phyloP scores from a whole-genome alignment of 352 stramenopile species.

The Phytophthora aleatoria region DNA sequence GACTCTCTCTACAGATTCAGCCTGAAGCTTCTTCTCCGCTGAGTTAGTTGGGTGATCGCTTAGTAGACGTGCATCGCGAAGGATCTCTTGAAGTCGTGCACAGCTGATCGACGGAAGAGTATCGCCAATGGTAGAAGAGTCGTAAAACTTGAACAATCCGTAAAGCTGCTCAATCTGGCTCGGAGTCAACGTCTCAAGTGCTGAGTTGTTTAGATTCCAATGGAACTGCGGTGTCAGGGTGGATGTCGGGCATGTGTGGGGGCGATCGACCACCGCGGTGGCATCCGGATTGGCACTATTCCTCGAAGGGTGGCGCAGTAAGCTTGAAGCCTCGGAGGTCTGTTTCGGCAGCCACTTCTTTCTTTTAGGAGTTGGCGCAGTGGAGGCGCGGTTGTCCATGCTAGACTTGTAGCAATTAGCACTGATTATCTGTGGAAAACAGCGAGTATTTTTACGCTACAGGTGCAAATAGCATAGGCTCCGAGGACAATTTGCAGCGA shows the following conservation, averaged over 20 bases:
- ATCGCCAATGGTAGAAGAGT: constrained; percentile 55
- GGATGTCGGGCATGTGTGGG: constrained; percentile 17
- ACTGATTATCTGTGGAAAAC: too few species aligned
- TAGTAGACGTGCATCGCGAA: constrained; percentile 45
- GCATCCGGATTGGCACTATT: not conserved
- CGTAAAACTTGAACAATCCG: constrained; percentile 62
- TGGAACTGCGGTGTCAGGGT: constrained; percentile 46
- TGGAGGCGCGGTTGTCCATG: constrained; percentile 17
- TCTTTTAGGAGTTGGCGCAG: constrained; percentile 9
- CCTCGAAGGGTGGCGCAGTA: constrained; percentile 10
- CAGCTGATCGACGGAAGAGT: constrained; percentile 54
- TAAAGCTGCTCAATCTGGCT: constrained; percentile 50
- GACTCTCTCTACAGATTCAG: constrained; percentile 40
- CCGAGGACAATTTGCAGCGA: too few species aligned
- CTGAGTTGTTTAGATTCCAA: constrained; percentile 58
- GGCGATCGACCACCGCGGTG: constrained; percentile 1
- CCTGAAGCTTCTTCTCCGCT: constrained; percentile 3
- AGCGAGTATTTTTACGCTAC: too few species aligned
- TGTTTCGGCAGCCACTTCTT: constrained; percentile 19
- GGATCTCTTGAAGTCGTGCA: constrained; percentile 44
- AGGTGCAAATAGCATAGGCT: too few species aligned
- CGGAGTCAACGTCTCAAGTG: constrained; percentile 31
- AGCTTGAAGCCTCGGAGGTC: not conserved
- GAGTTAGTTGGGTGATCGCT: constrained; percentile 1
- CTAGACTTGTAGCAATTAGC: not conserved